Evolutionary conservation across 1,284 basidiomycete genomes (phyloP).

Genomic region (Leccinum ponderosum): DNA sequence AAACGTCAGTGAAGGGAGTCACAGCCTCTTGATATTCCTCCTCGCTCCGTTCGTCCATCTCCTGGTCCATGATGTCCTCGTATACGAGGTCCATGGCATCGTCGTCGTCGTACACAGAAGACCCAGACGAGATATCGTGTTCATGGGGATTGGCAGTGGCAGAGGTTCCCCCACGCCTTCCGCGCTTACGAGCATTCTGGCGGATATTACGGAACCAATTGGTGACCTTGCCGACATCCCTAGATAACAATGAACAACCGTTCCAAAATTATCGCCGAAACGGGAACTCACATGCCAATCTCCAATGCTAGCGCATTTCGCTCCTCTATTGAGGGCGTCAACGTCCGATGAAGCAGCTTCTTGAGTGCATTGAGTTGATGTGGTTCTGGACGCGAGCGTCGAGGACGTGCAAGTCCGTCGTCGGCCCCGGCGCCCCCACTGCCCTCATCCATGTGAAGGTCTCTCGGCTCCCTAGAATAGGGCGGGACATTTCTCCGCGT

Average conservation of each 20-base stretch:
- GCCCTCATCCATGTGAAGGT: conserved; percentile 31
- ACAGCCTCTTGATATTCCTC: conserved; percentile 71
- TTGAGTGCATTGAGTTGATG: conserved; percentile 74
- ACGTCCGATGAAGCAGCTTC: conserved; percentile 61
- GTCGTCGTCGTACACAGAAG: conserved; percentile 44
- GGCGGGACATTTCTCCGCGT: conserved; percentile 46
- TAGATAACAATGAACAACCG: conserved; percentile 32
- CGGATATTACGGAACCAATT: conserved; percentile 84
- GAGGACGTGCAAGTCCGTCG: conserved; percentile 44
- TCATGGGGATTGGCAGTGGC: conserved; percentile 44
- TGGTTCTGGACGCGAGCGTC: conserved; percentile 75
- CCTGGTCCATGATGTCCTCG: conserved; percentile 36
- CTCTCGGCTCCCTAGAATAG: conserved; percentile 37
- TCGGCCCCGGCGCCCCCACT: conserved; percentile 25
- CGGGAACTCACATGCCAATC: conserved; percentile 62
- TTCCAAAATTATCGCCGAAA: background rate
- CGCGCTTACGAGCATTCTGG: conserved; percentile 69
- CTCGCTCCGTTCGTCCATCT: conserved; percentile 57
- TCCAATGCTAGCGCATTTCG: conserved; percentile 68
- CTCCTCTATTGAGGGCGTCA: conserved; percentile 79
- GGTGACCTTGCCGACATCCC: conserved; percentile 81
- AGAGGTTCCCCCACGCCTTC: conserved; percentile 44
- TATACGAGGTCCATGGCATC: conserved; percentile 44
- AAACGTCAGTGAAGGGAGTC: conserved; percentile 63
- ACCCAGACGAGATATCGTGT: conserved; percentile 51